Base-by-base conservation (phyloP, 495 filamentous ascomycete species). In the Xylaria scruposa region DNA sequence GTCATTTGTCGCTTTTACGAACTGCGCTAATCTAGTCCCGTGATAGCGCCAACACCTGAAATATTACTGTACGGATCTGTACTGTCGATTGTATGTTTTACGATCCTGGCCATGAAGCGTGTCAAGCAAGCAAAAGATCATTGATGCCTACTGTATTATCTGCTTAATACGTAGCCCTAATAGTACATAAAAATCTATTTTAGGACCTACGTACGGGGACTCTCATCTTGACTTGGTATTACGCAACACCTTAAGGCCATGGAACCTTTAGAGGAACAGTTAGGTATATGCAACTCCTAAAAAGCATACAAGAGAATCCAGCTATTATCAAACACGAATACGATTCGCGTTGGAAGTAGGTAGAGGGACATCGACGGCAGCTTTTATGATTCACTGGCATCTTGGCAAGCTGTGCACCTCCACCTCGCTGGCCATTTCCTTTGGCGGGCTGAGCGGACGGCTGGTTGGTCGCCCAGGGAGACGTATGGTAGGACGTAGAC, bases 1-100 rank as follows among this genome's bases (percentile, higher is more conserved):
- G 65, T 67, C 65, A 67, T 67, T 67, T 53, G 26, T 29, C 40
- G 44, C 47, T 51, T 12, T 53, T 19, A 9, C 29, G 15, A 5
- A 31, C 31, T 7, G 3, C 31, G 19, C 58, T 60, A 60, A 33
- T 38, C 29, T 21, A 12, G 58, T 38, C 58, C 33, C 24, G 58
- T 40, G 6, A 60, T 60, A 60, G 58, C 54, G 54, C 51, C 26
- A 9, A 9, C 21, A 24, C 8, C 12, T 26, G 9, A 10, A 56
- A 4, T 15, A 29, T 29, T 26, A 24, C n/a, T 4, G 26, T 24
- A 24, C 1, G n/a, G n/a, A n/a, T n/a, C n/a, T n/a, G 38, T 40
- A 40, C 9, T 8, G 7, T 40, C n/a, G n/a, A n/a, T n/a, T 7
- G 4, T 42, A 13, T 42, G 2, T 42, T 42, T 10, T 29, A 24